A percentile compares a stretch with the other conserved stretches of the same genome.
phyloP scores from a whole-genome alignment of 305 asterid genomes.

The Fraxinus baroniana region DNA sequence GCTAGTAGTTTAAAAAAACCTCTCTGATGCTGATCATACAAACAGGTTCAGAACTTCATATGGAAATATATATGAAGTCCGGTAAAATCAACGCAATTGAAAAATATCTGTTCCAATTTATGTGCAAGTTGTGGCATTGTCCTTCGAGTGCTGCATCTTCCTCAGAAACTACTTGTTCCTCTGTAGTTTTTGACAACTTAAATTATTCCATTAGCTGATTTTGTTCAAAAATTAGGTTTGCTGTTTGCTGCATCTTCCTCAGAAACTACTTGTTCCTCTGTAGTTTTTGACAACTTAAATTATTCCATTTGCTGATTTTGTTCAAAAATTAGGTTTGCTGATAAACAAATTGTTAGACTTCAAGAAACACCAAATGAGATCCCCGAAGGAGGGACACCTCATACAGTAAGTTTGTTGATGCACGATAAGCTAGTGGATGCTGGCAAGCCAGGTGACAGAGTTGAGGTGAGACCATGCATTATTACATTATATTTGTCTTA shows the following conservation, averaged over 20 bases:
- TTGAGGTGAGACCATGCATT: conserved; percentile 60
- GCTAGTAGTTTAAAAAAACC: not conserved
- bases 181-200: not conserved
- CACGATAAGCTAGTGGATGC: conserved; percentile 94
- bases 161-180: not conserved
- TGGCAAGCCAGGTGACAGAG: conserved; percentile 98
- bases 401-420: conserved; percentile 96
- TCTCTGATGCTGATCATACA: not conserved
- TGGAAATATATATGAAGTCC: not conserved
- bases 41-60: not conserved
- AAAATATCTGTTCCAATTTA: not conserved
- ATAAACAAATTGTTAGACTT: conserved; percentile 95
- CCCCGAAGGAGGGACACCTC: conserved; percentile 99
- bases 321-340: conserved; percentile 64
- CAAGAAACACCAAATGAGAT: conserved; percentile 99
- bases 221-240: conserved; percentile 51
- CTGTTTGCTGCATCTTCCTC: no score
- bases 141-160: not conserved
- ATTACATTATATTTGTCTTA: not conserved
- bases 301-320: not conserved
- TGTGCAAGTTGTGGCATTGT: not conserved
- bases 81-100: not conserved
- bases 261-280: not conserved
- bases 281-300: not conserved
- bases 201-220: conserved; percentile 1